phyloP scores from a whole-genome alignment of 441 rosid species.

The Kokia cookei region DNA sequence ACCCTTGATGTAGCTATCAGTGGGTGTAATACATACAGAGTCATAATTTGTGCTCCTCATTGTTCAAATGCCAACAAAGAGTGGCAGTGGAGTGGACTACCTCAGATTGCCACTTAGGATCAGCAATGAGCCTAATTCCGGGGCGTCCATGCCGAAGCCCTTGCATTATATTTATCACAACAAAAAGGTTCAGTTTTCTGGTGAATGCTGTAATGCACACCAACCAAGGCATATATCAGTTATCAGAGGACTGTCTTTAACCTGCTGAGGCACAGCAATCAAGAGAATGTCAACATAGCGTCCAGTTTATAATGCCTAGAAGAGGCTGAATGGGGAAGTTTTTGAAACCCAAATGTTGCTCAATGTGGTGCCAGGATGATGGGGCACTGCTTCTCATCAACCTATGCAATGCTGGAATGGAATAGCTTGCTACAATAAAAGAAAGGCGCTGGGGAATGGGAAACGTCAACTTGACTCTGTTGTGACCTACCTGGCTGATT shows the following conservation, averaged over 20 bases:
- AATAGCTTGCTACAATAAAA: conserved; percentile 53
- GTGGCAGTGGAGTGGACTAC: conserved; percentile 30
- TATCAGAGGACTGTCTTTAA: conserved; percentile 54
- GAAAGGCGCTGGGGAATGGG: conserved; percentile 24
- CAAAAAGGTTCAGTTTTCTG: conserved; percentile 54
- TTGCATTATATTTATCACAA: conserved; percentile 51
- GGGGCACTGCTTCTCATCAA: conserved; percentile 87
- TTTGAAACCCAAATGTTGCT: conserved; percentile 42
- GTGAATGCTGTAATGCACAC: conserved; percentile 70
- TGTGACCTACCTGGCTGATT: conserved; percentile 49
- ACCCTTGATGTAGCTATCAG: conserved; percentile 68
- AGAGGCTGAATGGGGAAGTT: conserved; percentile 84
- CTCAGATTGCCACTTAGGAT: conserved; percentile 31
- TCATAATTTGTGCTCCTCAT: conserved; percentile 56
- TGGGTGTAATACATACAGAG: conserved; percentile 58
- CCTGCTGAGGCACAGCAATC: conserved; percentile 27
- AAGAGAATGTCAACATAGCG: too few relatives aligned
- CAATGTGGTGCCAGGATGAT: conserved; percentile 91
- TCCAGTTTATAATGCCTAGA: conserved; percentile 59
- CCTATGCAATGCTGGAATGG: conserved; percentile 40
- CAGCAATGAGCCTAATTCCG: conserved; percentile 60
- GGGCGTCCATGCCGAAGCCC: conserved; percentile 38
- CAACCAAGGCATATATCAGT: conserved; percentile 34
- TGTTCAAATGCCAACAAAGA: conserved; percentile 47
- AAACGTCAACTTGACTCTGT: conserved; percentile 44